Percentiles rank a stretch among this genome's conserved stretches.
phyloP scores from a whole-genome alignment of 768 basidiomycete species.

The Aureoboletus auriporus region DNA sequence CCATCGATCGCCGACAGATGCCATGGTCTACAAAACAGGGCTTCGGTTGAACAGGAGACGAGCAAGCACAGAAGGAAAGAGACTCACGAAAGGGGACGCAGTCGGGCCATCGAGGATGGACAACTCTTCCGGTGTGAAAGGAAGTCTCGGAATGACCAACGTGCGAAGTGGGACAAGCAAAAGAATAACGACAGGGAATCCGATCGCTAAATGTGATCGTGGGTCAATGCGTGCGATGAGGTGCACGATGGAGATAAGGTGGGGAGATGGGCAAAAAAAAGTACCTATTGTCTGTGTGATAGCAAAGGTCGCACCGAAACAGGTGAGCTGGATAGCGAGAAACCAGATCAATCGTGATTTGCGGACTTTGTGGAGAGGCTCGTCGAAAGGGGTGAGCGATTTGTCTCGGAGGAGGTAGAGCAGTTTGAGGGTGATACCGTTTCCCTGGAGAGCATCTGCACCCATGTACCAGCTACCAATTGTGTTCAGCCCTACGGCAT shows the following conservation, averaged over 20 bases:
- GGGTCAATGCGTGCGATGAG: not conserved
- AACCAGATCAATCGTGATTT: conserved; percentile 72
- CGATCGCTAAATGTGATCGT: conserved; percentile 55
- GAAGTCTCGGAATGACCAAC: conserved; percentile 64
- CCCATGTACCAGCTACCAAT: conserved; percentile 85
- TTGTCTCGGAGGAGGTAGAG: conserved; percentile 77
- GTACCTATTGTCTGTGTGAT: conserved; percentile 86
- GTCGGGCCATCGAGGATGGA: conserved; percentile 85
- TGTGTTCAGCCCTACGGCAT: not conserved
- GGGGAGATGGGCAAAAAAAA: conserved; percentile 7
- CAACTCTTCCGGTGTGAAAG: conserved; percentile 77
- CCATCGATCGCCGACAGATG: conserved; percentile 36
- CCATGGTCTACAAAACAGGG: conserved; percentile 34
- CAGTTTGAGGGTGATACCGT: conserved; percentile 80
- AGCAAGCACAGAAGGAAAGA: not conserved
- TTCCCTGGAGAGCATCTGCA: conserved; percentile 69
- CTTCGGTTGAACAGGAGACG: not conserved
- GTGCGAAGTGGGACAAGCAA: conserved; percentile 75
- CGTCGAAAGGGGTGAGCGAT: conserved; percentile 51
- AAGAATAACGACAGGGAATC: conserved; percentile 87
- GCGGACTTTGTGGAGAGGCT: conserved; percentile 76
- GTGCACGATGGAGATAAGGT: too few species aligned
- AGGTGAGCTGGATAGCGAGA: conserved; percentile 68
- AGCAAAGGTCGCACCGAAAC: conserved; percentile 86
- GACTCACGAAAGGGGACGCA: conserved; percentile 79